Evolutionary conservation across 495 filamentous ascomycete species (phyloP).

Genomic region (Trichocladium uniseriatum): DNA sequence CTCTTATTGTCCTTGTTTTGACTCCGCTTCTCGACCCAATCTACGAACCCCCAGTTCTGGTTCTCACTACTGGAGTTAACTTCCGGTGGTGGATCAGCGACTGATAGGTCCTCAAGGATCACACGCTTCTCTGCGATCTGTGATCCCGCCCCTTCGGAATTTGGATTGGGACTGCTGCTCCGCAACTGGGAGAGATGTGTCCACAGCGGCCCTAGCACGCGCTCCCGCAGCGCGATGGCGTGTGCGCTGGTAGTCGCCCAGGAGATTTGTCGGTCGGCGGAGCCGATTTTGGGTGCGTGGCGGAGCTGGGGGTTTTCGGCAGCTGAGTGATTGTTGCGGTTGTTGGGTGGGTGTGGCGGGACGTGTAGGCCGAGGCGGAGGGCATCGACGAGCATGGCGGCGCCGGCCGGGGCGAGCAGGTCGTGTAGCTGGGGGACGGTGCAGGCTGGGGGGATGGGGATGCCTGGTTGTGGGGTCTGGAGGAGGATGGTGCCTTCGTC

Average conservation of each 20-base stretch:
- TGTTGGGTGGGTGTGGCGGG: conserved; percentile 38
- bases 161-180: no score
- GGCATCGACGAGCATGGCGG: conserved; percentile 51
- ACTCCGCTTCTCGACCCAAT: neutral
- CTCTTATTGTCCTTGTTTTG: neutral
- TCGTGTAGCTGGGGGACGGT: conserved; percentile 21
- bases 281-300: conserved; percentile 35
- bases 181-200: neutral
- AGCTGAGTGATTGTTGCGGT: no score
- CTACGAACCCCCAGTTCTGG: neutral
- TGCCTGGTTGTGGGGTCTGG: conserved; percentile 39
- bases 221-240: conserved; percentile 1
- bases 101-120: conserved; percentile 16
- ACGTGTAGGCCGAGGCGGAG: conserved; percentile 54
- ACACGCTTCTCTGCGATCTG: conserved; percentile 19
- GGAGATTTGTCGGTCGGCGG: conserved; percentile 23
- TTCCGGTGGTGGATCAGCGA: no score
- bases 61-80: no score
- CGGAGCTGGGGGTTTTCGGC: neutral
- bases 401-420: conserved; percentile 42
- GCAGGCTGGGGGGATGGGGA: conserved; percentile 12
- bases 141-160: no score
- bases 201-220: conserved; percentile 20
- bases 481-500: conserved; percentile 68
- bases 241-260: conserved; percentile 15